A percentile compares a stretch with the other conserved stretches of the same genome.
These are phyloP conservation scores for Incumbomyces lentus DNA, from an alignment of 2,329 filamentous ascomycete genomes.

Conservation along the genomic window DNA sequence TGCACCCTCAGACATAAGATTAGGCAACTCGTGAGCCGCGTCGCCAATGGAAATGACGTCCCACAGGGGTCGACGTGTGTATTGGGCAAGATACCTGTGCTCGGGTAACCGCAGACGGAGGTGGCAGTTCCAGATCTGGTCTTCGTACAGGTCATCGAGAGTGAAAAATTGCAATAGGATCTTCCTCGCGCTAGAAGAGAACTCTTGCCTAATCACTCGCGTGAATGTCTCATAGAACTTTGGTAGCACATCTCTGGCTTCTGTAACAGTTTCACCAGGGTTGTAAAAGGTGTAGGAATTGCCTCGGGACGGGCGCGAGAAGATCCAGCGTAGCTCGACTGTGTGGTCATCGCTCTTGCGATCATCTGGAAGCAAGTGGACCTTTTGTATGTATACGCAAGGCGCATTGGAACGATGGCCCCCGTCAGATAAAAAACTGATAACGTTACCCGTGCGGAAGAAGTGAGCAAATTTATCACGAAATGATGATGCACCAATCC, in stretches of 20 bases:
- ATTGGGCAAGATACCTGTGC: neutral
- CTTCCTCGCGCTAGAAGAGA: neutral
- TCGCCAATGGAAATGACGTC: neutral
- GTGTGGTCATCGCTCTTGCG: neutral
- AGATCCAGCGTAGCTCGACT: constrained; percentile 1
- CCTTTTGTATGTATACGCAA: neutral
- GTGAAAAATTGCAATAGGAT: neutral
- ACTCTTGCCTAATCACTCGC: neutral
- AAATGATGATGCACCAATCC: neutral
- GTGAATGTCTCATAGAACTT: neutral
- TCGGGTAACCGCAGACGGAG: neutral
- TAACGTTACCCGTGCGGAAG: neutral
- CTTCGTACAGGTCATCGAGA: neutral
- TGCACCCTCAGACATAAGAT: neutral
- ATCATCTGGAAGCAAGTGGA: neutral
- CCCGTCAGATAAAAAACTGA: neutral
- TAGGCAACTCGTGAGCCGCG: neutral
- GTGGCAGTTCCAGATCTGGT: constrained; percentile 2
- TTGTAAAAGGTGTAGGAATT: neutral
- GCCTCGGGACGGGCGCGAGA: neutral
- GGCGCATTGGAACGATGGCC: neutral
- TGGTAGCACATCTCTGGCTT: neutral
- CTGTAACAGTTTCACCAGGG: neutral
- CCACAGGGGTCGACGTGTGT: neutral
- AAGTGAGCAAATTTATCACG: neutral